Percentiles rank a stretch among this genome's conserved stretches.
phyloP scores from a whole-genome alignment of 2,329 filamentous ascomycete species.

The Ascosphaera apis region DNA sequence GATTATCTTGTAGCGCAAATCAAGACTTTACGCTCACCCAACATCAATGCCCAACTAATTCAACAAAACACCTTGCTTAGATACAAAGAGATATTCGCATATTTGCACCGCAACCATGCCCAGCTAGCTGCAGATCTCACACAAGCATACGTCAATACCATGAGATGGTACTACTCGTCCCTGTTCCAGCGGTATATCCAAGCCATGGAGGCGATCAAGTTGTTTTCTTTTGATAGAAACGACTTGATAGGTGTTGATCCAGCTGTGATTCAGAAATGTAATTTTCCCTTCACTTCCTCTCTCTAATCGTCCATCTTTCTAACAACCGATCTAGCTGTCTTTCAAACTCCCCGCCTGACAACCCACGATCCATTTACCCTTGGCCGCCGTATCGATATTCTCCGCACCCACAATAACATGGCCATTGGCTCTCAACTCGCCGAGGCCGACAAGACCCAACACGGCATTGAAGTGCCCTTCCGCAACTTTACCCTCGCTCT shows the following conservation, averaged over 20 bases:
- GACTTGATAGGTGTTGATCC: conserved; percentile 68
- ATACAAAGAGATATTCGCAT: conserved; percentile 72
- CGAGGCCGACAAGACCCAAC: conserved; percentile 65
- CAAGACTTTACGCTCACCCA: conserved; percentile 77
- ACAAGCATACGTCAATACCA: conserved; percentile 90
- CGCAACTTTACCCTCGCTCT: conserved; percentile 86
- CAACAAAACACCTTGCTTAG: conserved; percentile 79
- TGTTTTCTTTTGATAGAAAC: conserved; percentile 61
- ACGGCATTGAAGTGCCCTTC: conserved; percentile 79
- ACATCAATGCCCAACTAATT: conserved; percentile 91
- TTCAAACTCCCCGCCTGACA: conserved; percentile 17
- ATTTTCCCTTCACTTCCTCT: conserved; percentile 2
- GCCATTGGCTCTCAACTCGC: conserved; percentile 74
- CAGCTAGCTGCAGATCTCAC: conserved; percentile 74
- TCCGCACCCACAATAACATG: conserved; percentile 48
- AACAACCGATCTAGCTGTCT: conserved; percentile 12
- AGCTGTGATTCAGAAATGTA: conserved; percentile 34
- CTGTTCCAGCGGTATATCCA: conserved; percentile 77
- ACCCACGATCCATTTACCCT: conserved; percentile 70
- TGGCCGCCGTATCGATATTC: conserved; percentile 61
- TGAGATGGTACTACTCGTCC: conserved; percentile 92
- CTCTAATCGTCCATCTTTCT: conserved; percentile 5
- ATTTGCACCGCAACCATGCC: conserved; percentile 60
- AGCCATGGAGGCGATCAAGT: conserved; percentile 60
- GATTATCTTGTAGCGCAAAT: conserved; percentile 90